Conservation (phyloP, 352 stramenopile genomes). For the Thraustotheca clavata region DNA sequence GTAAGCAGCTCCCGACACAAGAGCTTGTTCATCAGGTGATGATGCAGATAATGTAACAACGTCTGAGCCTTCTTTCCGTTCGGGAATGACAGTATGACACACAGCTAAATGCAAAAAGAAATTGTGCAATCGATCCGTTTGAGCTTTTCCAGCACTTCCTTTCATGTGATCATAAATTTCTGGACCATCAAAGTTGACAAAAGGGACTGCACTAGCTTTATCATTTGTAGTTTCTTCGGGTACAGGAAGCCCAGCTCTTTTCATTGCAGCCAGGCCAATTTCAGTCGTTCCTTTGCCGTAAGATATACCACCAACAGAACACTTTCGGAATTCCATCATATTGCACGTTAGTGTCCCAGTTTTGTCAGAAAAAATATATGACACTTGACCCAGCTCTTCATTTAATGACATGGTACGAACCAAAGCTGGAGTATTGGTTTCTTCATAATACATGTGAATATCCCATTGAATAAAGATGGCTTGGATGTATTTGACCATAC, state of each 20-base stretch:
- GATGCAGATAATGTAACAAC: slow-evolving; percentile 64
- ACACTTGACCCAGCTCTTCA: slow-evolving; percentile 94
- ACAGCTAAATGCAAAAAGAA: slow-evolving; percentile 84
- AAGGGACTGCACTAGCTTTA: slow-evolving; percentile 32
- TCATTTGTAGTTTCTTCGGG: slow-evolving; percentile 24
- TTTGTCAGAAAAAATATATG: slow-evolving; percentile 99
- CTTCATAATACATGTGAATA: slow-evolving; percentile 88
- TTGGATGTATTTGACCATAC: slow-evolving; percentile 93
- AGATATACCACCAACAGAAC: slow-evolving; percentile 81
- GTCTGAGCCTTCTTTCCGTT: slow-evolving; percentile 54
- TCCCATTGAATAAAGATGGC: slow-evolving; percentile 93
- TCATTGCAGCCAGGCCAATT: slow-evolving; percentile 63
- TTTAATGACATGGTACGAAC: slow-evolving; percentile 92
- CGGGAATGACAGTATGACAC: slow-evolving; percentile 96
- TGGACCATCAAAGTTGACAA: slow-evolving; percentile 69
- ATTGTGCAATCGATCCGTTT: slow-evolving; percentile 50
- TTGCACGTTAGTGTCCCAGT: slow-evolving; percentile 99
- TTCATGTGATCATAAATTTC: slow-evolving; percentile 61
- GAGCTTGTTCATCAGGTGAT: slow-evolving; percentile 82
- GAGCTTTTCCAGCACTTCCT: slow-evolving; percentile 34
- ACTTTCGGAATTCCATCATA: slow-evolving; percentile 96
- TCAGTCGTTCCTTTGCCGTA: slow-evolving; percentile 80
- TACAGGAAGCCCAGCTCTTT: slow-evolving; percentile 48
- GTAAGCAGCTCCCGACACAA: slow-evolving; percentile 60
- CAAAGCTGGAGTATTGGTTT: slow-evolving; percentile 79